Percentiles rank a stretch among this genome's conserved stretches.
Evolutionary conservation across 257 asterid genomes (phyloP).

Genomic region (Striga asiatica): DNA sequence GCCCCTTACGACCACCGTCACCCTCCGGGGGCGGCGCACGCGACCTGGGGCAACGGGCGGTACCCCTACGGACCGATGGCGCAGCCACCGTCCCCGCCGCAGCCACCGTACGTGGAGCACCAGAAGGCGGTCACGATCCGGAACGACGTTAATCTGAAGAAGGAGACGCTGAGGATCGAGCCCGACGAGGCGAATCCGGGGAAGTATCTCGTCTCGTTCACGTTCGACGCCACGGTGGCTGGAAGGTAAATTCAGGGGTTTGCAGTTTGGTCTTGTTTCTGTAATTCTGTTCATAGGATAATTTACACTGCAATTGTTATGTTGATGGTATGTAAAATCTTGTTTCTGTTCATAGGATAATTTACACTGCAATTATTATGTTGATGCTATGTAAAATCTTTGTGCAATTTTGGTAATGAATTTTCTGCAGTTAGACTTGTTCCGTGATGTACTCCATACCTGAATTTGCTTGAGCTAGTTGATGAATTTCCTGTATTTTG

Average conservation of each 20-base stretch:
- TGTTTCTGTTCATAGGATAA: background rate
- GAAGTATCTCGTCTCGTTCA: constrained; percentile 64
- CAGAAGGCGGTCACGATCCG: constrained; percentile 97
- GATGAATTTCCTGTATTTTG: background rate
- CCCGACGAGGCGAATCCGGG: constrained; percentile 87
- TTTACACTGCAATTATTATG: background rate
- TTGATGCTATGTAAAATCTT: background rate
- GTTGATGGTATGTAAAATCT: constrained; percentile 2
- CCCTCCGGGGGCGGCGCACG: constrained; percentile 31
- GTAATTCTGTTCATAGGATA: background rate
- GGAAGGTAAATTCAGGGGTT: constrained; percentile 50
- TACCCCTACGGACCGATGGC: constrained; percentile 66
- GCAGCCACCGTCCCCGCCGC: constrained; percentile 42
- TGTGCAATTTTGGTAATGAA: background rate
- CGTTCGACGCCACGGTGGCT: constrained; percentile 84
- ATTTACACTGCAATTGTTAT: background rate
- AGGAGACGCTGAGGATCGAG: constrained; percentile 77
- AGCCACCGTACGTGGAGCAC: constrained; percentile 76
- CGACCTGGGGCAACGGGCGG: constrained; percentile 63
- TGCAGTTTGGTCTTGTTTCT: background rate
- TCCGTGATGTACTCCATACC: background rate
- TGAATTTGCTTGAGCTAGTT: background rate
- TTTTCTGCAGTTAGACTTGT: background rate
- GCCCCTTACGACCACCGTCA: constrained; percentile 75
- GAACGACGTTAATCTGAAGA: constrained; percentile 89